phyloP scores from a whole-genome alignment of 768 basidiomycete genomes.

The Tricholoma bakamatsutake region DNA sequence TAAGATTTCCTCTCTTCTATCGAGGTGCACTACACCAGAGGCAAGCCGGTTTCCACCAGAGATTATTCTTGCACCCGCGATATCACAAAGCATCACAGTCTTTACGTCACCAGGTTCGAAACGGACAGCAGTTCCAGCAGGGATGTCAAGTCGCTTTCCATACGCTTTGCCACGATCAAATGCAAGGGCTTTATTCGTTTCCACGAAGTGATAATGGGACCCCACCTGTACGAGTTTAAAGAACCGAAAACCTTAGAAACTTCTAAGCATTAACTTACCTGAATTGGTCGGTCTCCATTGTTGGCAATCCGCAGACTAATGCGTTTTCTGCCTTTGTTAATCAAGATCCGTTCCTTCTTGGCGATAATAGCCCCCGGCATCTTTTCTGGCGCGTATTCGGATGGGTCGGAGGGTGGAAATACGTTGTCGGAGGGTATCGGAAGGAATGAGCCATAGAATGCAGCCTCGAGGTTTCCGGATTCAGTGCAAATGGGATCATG shows the following conservation, averaged over 20 bases:
- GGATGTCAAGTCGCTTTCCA: conserved; percentile 84
- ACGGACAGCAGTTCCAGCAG: conserved; percentile 91
- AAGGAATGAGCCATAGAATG: conserved; percentile 92
- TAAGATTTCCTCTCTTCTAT: conserved; percentile 42
- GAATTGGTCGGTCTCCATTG: conserved; percentile 89
- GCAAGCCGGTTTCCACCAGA: conserved; percentile 80
- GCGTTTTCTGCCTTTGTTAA: conserved; percentile 72
- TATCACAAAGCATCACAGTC: conserved; percentile 74
- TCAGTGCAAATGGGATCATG: conserved; percentile 92
- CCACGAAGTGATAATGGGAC: conserved; percentile 92
- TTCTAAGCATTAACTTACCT: conserved; percentile 40
- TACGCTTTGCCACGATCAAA: conserved; percentile 84
- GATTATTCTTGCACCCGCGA: conserved; percentile 66
- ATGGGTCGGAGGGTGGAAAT: conserved; percentile 55
- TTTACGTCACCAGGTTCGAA: conserved; percentile 93
- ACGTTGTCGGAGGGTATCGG: conserved; percentile 62
- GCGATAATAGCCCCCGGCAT: conserved; percentile 75
- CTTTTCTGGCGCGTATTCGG: conserved; percentile 45
- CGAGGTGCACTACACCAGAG: conserved; percentile 43
- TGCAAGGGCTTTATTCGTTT: conserved; percentile 72
- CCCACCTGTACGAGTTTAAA: conserved; percentile 53
- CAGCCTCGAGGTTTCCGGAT: conserved; percentile 69
- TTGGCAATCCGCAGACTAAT: conserved; percentile 78
- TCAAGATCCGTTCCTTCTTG: conserved; percentile 55
- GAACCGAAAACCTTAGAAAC: not conserved